These are phyloP conservation scores for Areca catechu DNA, from an alignment of 176 grass and related monocot genomes.

Conservation along the genomic window DNA sequence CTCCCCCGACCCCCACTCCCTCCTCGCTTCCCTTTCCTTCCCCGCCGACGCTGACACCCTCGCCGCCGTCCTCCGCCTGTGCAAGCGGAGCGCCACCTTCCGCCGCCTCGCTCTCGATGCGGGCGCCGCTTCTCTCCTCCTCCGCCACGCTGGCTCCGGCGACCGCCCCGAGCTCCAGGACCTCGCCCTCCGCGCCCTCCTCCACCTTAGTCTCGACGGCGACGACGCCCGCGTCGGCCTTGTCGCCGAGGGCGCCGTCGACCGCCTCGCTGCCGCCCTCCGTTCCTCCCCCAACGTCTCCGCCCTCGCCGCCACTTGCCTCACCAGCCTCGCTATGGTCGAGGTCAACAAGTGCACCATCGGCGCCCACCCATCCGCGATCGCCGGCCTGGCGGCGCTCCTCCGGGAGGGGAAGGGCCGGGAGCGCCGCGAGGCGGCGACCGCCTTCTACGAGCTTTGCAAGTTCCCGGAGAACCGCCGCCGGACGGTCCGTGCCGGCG, in stretches of 20 bases:
- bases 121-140: slow-evolving; percentile 40
- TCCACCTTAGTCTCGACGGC: slow-evolving; percentile 69
- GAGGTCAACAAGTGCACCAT: slow-evolving; percentile 95
- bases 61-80: slow-evolving; percentile 8
- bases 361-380: slow-evolving; percentile 51
- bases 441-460: slow-evolving; percentile 85
- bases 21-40: slow-evolving; percentile 17
- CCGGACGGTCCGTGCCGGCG: slow-evolving; percentile 48
- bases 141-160: slow-evolving; percentile 41
- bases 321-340: slow-evolving; percentile 85
- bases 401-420: slow-evolving; percentile 39
- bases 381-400: slow-evolving; percentile 43
- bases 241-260: slow-evolving; percentile 75
- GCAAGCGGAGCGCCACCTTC: slow-evolving; percentile 44
- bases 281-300: slow-evolving; percentile 13
- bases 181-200: slow-evolving; percentile 34
- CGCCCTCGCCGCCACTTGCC: slow-evolving; percentile 51
- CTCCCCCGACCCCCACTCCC: not conserved
- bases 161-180: slow-evolving; percentile 19
- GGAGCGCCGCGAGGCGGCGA: slow-evolving; percentile 70
- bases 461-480: slow-evolving; percentile 77
- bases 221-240: slow-evolving; percentile 76
- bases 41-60: slow-evolving; percentile 10
- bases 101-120: slow-evolving; percentile 56
- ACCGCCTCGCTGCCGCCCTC: slow-evolving; percentile 47